Conservation (phyloP, 2,329 filamentous ascomycete genomes). For the Neofusicoccum sp. region DNA sequence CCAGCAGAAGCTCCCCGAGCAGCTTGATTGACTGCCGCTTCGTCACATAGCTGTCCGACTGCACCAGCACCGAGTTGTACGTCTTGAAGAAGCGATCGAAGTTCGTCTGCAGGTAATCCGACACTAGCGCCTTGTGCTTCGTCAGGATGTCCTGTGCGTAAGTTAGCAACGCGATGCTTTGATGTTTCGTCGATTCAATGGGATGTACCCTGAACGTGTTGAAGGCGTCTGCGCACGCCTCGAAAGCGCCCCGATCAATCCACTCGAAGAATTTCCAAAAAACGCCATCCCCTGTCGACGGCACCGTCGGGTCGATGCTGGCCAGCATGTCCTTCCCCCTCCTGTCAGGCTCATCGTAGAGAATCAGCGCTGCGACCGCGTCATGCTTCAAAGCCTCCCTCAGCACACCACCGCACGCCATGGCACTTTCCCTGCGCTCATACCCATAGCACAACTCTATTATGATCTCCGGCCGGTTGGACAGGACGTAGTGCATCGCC, state of each 20-base stretch:
- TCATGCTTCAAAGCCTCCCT: conserved; percentile 90
- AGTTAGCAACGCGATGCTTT: background rate
- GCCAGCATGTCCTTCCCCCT: conserved; percentile 67
- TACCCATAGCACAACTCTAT: conserved; percentile 80
- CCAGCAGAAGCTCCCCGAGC: conserved; percentile 88
- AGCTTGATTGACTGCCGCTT: conserved; percentile 98
- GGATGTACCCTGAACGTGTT: conserved; percentile 81
- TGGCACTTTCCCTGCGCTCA: conserved; percentile 84
- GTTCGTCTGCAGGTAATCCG: conserved; percentile 82
- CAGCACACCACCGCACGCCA: conserved; percentile 84
- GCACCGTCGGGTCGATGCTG: conserved; percentile 72
- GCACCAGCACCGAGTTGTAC: conserved; percentile 84
- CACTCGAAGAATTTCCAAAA: conserved; percentile 98
- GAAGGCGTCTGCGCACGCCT: conserved; percentile 95
- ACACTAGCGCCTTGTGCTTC: conserved; percentile 87
- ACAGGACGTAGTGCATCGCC: conserved; percentile 84
- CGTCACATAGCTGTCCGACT: conserved; percentile 94
- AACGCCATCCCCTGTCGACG: conserved; percentile 76
- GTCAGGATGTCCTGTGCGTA: conserved; percentile 79
- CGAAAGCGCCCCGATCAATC: conserved; percentile 95
- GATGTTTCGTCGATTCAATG: background rate
- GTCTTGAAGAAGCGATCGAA: conserved; percentile 90
- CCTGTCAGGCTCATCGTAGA: conserved; percentile 82
- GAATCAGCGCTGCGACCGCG: conserved; percentile 81
- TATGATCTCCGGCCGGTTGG: conserved; percentile 81